Evolutionary conservation across 2,329 filamentous ascomycete genomes (phyloP).

Genomic region (Purpureocillium takamizusanense): DNA sequence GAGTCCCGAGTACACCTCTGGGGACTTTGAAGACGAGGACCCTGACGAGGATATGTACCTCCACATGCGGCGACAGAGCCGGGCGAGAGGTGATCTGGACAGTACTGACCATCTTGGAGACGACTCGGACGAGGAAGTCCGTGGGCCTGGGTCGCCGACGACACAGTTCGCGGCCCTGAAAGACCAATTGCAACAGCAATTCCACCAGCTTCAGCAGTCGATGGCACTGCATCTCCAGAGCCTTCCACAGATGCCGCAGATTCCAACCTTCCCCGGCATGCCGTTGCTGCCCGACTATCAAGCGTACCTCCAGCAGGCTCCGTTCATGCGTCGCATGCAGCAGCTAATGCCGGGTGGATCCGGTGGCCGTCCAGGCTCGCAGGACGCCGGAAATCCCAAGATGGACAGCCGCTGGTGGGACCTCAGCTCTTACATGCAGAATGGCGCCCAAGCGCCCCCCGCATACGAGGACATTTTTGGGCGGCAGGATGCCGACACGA

Average conservation of each 20-base stretch:
- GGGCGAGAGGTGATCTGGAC: constrained; percentile 19
- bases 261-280: constrained; percentile 46
- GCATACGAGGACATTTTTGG: constrained; percentile 76
- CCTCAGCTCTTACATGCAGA: constrained; percentile 45
- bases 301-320: constrained; percentile 47
- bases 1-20: constrained; percentile 35
- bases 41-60: constrained; percentile 26
- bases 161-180: constrained; percentile 60
- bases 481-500: constrained; percentile 39
- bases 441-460: constrained; percentile 50
- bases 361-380: constrained; percentile 38
- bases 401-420: constrained; percentile 59
- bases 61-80: constrained; percentile 24
- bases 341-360: constrained; percentile 57
- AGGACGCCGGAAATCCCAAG: constrained; percentile 29
- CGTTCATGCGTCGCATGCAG: constrained; percentile 63
- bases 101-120: constrained; percentile 26
- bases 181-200: constrained; percentile 63
- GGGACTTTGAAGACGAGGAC: constrained; percentile 32
- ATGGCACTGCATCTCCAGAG: constrained; percentile 60
- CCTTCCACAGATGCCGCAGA: constrained; percentile 47
- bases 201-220: constrained; percentile 68
- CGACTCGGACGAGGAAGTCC: constrained; percentile 22
- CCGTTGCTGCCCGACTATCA: constrained; percentile 64
- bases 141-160: constrained; percentile 41